These are phyloP conservation scores for Fusarium humuli DNA, from an alignment of 2,329 filamentous ascomycete species.

Conservation along the genomic window DNA sequence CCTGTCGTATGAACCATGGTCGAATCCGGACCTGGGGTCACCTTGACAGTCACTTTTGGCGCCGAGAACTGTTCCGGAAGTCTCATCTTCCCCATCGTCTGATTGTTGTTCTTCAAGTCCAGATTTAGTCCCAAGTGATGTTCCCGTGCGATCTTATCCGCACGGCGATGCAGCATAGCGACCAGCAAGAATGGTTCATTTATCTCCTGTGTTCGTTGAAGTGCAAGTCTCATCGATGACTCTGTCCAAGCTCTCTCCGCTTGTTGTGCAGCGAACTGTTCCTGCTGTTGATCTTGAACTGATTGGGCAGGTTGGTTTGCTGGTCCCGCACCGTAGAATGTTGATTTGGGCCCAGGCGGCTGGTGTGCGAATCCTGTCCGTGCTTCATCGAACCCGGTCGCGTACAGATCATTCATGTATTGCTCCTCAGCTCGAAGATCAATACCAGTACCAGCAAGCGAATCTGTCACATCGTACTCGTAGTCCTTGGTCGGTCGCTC, in stretches of 20 bases:
- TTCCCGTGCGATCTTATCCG: conserved; percentile 68
- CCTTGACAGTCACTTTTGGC: conserved; percentile 65
- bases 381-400: conserved; percentile 62
- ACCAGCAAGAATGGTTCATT: conserved; percentile 79
- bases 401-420: conserved; percentile 76
- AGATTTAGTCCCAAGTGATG: conserved; percentile 67
- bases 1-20: conserved; percentile 72
- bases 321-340: conserved; percentile 73
- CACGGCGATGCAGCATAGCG: conserved; percentile 69
- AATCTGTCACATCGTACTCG: conserved; percentile 83
- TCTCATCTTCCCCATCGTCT: conserved; percentile 61
- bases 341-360: conserved; percentile 64
- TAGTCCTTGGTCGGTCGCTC: conserved; percentile 72
- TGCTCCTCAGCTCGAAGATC: conserved; percentile 90
- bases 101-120: conserved; percentile 63
- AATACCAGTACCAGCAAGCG: conserved; percentile 85
- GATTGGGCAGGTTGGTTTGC: conserved; percentile 71
- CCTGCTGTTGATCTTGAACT: conserved; percentile 62
- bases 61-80: conserved; percentile 61
- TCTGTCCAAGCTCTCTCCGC: conserved; percentile 74
- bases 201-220: conserved; percentile 74
- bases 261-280: conserved; percentile 73
- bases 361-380: conserved; percentile 65
- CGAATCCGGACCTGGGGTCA: conserved; percentile 70
- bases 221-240: conserved; percentile 71